Base-by-base conservation (phyloP, 805 yeast genomes). In the Pichia pseudocactophila region DNA sequence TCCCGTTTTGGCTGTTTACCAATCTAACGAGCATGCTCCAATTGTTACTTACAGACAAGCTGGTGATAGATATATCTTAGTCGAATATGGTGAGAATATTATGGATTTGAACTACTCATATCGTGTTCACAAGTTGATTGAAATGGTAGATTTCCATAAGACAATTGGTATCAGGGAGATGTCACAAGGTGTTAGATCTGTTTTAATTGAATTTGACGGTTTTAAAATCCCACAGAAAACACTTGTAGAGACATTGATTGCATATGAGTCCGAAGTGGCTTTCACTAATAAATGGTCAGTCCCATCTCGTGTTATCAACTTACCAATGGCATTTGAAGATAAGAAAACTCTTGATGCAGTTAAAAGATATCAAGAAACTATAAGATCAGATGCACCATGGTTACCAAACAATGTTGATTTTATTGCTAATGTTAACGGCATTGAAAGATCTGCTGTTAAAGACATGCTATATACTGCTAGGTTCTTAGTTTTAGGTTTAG, bases 251-350 rank as follows among this genome's bases (percentile, higher is more conserved):
- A 73, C 80, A 20, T 70, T 90, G 57, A 64, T 78, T 45, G 80
- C 87, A 1, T 80, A 81, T 56, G 97, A 90, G 61, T 66, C 75
- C 49, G 86, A 82, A 55, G 78, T 88, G 43, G 68, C 78, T 7
- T 77, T 79, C 57, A 79, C 78, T 45, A 78, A 80, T 63, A 74
- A 82, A 54, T 92, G 97, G 97, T 71, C 76, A 45, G 86, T 92
- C 41, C 79, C 79, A 39, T 86, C 96, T 1, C 79, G 94, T 57
- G 68, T 86, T 40, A 69, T 92, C 62, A 82, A 74, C 57, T 70
- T 90, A 51, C 98, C 98, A 48, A 83, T 92, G 89, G 96, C 96
- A 0, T 92, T 92, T 61, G 98, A 90, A 68, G 98, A 92, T 60
- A 68, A 80, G 50, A 77, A 82, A 65, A 88, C 96, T 2, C 66